Percentiles rank a stretch among this genome's conserved stretches.
phyloP scores from a whole-genome alignment of 768 basidiomycete species.

The Tricholoma matsutake region DNA sequence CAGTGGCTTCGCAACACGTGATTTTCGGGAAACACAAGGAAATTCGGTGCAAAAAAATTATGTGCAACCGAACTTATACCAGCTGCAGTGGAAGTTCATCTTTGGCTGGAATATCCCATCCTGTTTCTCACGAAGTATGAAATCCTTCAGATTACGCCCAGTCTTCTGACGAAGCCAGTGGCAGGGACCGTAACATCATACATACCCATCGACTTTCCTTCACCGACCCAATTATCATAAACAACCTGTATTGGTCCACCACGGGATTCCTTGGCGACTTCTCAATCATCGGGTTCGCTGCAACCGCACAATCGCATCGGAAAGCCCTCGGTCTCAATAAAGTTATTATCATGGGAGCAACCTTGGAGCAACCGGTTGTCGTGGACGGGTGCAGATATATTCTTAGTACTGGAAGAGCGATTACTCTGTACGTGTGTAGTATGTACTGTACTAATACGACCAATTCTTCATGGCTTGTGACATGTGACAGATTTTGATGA shows the following conservation, averaged over 20 bases:
- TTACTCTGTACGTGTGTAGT: not conserved
- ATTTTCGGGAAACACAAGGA: too few relatives aligned
- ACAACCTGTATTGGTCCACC: constrained; percentile 11
- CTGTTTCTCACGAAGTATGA: too few relatives aligned
- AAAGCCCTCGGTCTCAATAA: constrained; percentile 10
- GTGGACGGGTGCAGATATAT: not conserved
- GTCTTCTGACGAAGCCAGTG: too few relatives aligned
- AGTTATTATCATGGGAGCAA: constrained; percentile 10
- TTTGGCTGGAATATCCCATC: too few relatives aligned
- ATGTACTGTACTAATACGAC: too few relatives aligned
- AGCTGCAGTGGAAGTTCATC: too few relatives aligned
- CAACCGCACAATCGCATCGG: constrained; percentile 9
- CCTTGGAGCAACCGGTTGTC: not conserved
- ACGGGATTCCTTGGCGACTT: constrained; percentile 2
- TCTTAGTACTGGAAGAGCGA: not conserved
- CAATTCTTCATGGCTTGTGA: too few relatives aligned
- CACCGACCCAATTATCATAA: not conserved
- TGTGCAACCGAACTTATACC: too few relatives aligned
- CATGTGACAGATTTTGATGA: too few relatives aligned
- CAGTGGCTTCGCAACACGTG: too few relatives aligned
- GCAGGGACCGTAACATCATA: not conserved
- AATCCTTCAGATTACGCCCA: too few relatives aligned
- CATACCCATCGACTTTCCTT: not conserved
- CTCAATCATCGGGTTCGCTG: constrained; percentile 11
- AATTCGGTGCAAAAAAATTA: too few relatives aligned